Evolutionary conservation across 176 grass and related monocot genomes (phyloP).

Genomic region (Bromus sterilis): DNA sequence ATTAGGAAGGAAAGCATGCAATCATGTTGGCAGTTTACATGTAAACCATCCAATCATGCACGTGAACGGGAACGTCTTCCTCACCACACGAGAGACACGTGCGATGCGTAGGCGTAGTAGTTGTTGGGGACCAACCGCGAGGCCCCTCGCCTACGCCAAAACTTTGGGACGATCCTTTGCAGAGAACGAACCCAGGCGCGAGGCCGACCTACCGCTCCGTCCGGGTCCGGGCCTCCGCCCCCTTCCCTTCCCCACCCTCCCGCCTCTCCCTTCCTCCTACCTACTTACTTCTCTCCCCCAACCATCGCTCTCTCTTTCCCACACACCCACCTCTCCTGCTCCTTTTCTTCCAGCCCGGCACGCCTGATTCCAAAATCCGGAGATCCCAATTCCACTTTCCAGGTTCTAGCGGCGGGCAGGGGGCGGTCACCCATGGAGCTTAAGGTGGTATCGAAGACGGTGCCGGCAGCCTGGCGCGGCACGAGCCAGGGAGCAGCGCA

Average conservation of each 20-base stretch:
- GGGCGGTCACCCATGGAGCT: conserved; percentile 16
- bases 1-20: no score
- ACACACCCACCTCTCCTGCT: neutral
- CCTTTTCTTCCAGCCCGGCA: neutral
- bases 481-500: neutral
- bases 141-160: neutral
- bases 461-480: neutral
- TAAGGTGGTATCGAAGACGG: conserved; percentile 9
- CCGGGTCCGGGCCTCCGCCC: neutral
- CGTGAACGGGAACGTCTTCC: neutral
- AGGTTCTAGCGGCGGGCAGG: neutral
- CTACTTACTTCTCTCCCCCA: no score
- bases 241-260: neutral
- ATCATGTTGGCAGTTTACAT: no score
- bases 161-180: neutral
- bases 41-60: no score
- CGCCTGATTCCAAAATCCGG: neutral
- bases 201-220: neutral
- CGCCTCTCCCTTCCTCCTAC: neutral
- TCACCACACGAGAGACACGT: neutral
- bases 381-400: neutral
- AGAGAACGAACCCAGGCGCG: neutral
- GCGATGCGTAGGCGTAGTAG: neutral
- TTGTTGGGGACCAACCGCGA: neutral
- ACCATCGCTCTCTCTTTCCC: neutral